Evolutionary conservation across 495 filamentous ascomycete genomes (phyloP).

Genomic region (Hypoxylon fragiforme): DNA sequence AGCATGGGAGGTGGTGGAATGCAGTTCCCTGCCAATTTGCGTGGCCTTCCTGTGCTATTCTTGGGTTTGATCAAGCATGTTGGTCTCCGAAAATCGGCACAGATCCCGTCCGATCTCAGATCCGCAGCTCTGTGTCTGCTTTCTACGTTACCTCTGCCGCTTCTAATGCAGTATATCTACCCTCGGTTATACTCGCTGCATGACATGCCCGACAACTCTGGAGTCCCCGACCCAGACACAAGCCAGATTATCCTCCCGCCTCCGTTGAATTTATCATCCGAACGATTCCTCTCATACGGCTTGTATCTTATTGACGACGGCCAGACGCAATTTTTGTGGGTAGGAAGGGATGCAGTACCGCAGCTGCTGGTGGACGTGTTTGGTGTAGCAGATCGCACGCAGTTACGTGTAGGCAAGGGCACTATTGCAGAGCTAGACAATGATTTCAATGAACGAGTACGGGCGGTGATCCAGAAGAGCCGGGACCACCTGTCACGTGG

Average conservation of each 20-base stretch:
- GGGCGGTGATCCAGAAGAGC: slow-evolving; percentile 89
- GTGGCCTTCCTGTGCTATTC: slow-evolving; percentile 87
- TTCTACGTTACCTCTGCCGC: slow-evolving; percentile 86
- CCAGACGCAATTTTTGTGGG: slow-evolving; percentile 97
- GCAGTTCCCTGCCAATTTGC: slow-evolving; percentile 90
- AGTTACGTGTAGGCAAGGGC: slow-evolving; percentile 89
- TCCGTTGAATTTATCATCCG: slow-evolving; percentile 82
- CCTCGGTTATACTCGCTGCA: slow-evolving; percentile 91
- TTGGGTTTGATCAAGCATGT: slow-evolving; percentile 94
- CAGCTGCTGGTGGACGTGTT: slow-evolving; percentile 90
- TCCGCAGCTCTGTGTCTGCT: slow-evolving; percentile 91
- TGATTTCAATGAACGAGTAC: slow-evolving; percentile 93
- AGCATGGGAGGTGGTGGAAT: slow-evolving; percentile 90
- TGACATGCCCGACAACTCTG: slow-evolving; percentile 96
- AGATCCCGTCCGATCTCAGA: slow-evolving; percentile 94
- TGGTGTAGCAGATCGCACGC: slow-evolving; percentile 73
- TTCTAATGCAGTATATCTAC: slow-evolving; percentile 97
- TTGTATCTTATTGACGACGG: slow-evolving; percentile 97
- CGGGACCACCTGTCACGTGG: slow-evolving; percentile 80
- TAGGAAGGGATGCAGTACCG: slow-evolving; percentile 89
- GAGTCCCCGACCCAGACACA: slow-evolving; percentile 78
- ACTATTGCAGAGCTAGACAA: slow-evolving; percentile 83
- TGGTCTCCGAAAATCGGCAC: slow-evolving; percentile 89
- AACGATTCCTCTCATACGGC: slow-evolving; percentile 87
- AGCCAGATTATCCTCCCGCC: slow-evolving; percentile 88